Conservation (phyloP, 805 yeast species). For the Metschnikowia gelsemii region DNA sequence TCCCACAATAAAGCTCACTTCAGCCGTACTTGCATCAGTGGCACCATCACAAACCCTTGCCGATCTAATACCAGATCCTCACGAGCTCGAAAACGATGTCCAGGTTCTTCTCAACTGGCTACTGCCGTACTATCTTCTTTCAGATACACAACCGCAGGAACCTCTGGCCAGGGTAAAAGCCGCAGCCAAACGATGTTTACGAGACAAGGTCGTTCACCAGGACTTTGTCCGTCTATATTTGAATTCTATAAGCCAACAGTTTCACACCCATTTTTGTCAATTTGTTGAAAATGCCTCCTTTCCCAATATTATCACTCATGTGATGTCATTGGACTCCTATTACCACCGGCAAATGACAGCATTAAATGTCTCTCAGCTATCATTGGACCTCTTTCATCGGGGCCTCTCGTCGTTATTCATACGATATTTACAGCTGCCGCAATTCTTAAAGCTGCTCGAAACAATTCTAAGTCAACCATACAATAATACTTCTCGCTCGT, state of each 20-base stretch:
- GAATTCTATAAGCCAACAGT: constrained; percentile 30
- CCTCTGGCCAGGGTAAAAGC: constrained; percentile 37
- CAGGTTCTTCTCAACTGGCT: constrained; percentile 35
- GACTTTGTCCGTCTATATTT: constrained; percentile 35
- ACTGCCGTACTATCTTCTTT: constrained; percentile 26
- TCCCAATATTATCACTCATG: constrained; percentile 8
- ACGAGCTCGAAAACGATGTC: constrained; percentile 37
- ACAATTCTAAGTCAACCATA: constrained; percentile 1
- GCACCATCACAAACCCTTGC: constrained; percentile 16
- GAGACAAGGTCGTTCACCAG: constrained; percentile 32
- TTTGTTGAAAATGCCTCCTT: constrained; percentile 6
- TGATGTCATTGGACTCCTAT: constrained; percentile 23
- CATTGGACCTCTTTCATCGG: constrained; percentile 26
- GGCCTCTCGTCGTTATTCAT: constrained; percentile 33
- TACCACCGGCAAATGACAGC: constrained; percentile 25
- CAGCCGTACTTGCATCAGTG: constrained; percentile 9
- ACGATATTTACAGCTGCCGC: constrained; percentile 16
- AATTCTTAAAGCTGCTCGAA: constrained; percentile 9
- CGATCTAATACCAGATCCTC: constrained; percentile 16
- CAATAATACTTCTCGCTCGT: constrained; percentile 5
- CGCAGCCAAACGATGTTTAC: constrained; percentile 39
- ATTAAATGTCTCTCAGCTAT: constrained; percentile 24
- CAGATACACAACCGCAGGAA: constrained; percentile 21
- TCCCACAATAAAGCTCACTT: constrained; percentile 9
- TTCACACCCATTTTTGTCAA: constrained; percentile 17